Evolutionary conservation across 176 grass and related monocot genomes (phyloP).

Genomic region (Typha latifolia): DNA sequence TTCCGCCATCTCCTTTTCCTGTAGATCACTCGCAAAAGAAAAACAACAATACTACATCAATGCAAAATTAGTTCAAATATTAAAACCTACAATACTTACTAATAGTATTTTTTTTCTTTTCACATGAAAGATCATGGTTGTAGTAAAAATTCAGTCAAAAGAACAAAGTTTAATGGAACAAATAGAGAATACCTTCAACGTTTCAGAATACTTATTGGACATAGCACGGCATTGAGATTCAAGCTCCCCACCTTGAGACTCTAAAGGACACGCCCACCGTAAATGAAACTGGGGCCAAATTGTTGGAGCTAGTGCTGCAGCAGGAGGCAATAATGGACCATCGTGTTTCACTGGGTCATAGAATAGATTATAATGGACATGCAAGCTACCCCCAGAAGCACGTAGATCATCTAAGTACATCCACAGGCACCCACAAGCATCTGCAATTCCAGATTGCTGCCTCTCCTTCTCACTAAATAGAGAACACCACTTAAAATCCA

Average conservation of each 20-base stretch:
- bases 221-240: slow-evolving; percentile 70
- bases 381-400: slow-evolving; percentile 54
- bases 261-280: slow-evolving; percentile 79
- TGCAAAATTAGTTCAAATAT: neutral
- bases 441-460: slow-evolving; percentile 54
- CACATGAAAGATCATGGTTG: neutral
- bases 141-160: neutral
- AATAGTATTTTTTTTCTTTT: slow-evolving; percentile 12
- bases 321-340: slow-evolving; percentile 56
- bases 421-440: slow-evolving; percentile 71
- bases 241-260: slow-evolving; percentile 60
- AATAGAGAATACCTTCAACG: slow-evolving; percentile 38
- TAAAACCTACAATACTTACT: neutral
- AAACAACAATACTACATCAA: slow-evolving; percentile 9
- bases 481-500: slow-evolving; percentile 3
- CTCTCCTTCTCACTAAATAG: slow-evolving; percentile 87
- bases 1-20: slow-evolving; percentile 62
- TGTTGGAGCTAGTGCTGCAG: slow-evolving; percentile 82
- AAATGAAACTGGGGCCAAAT: slow-evolving; percentile 97
- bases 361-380: slow-evolving; percentile 79
- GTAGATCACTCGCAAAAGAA: slow-evolving; percentile 17
- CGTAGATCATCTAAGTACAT: slow-evolving; percentile 52
- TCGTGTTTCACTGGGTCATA: slow-evolving; percentile 51
- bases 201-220: slow-evolving; percentile 49
- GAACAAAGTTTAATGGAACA: slow-evolving; percentile 3